A percentile compares a stretch with the other conserved stretches of the same genome.
These are phyloP conservation scores for Globisporangium emineosum DNA, from an alignment of 352 stramenopile species.

Conservation along the genomic window DNA sequence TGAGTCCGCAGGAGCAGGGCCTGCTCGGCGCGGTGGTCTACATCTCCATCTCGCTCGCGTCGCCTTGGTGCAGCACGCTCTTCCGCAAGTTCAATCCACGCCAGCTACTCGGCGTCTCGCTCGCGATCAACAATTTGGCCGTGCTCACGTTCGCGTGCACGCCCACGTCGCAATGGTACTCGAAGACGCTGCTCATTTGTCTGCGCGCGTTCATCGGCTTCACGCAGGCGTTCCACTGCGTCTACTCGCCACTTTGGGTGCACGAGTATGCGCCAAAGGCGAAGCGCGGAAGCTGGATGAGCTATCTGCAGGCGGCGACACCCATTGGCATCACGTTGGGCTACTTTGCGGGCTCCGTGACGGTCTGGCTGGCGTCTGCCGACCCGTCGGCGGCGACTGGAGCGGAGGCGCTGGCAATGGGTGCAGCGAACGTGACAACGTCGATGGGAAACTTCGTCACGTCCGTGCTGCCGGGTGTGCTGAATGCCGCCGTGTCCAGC, in stretches of 20 bases:
- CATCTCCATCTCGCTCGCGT: constrained; percentile 76
- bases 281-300: constrained; percentile 80
- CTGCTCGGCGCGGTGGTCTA: constrained; percentile 82
- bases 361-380: constrained; percentile 42
- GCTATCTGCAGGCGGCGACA: constrained; percentile 73
- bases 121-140: constrained; percentile 76
- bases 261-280: constrained; percentile 79
- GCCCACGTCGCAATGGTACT: constrained; percentile 59
- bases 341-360: constrained; percentile 74
- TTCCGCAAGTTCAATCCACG: constrained; percentile 76
- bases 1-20: constrained; percentile 77
- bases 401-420: constrained; percentile 4
- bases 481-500: constrained; percentile 23
- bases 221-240: constrained; percentile 80
- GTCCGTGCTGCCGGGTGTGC: constrained; percentile 14
- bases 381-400: constrained; percentile 21
- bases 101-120: constrained; percentile 58
- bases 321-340: constrained; percentile 76
- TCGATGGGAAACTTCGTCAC: constrained; percentile 11
- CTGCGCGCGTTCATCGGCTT: constrained; percentile 70
- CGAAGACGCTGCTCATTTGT: constrained; percentile 72
- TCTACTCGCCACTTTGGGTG: constrained; percentile 85
- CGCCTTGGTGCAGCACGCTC: constrained; percentile 76
- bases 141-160: constrained; percentile 71
- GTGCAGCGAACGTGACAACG: constrained; percentile 14